phyloP scores from a whole-genome alignment of 345 rosid genomes.

The Lepidium africanum region DNA sequence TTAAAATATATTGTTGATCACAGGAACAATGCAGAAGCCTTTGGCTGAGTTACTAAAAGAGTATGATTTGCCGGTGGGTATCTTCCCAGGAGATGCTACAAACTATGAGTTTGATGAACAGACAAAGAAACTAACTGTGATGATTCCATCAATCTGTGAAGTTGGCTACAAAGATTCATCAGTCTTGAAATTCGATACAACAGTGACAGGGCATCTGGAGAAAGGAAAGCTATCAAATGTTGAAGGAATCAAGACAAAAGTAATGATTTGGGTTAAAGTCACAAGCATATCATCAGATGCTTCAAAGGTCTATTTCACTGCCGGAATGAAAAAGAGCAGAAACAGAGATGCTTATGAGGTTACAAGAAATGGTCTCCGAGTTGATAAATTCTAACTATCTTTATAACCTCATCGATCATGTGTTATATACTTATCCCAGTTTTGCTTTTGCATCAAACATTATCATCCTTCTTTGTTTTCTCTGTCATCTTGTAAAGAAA shows the following conservation, averaged over 20 bases:
- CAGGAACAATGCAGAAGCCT: conserved; percentile 96
- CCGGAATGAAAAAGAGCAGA: conserved; percentile 71
- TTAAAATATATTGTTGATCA: too few relatives aligned
- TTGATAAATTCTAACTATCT: conserved; percentile 55
- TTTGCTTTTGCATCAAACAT: neutral
- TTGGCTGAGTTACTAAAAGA: conserved; percentile 80
- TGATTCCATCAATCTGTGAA: conserved; percentile 80
- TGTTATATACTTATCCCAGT: neutral
- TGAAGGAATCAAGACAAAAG: conserved; percentile 89
- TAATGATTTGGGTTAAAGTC: conserved; percentile 84
- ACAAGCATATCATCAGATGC: conserved; percentile 60
- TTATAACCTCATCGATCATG: too few relatives aligned
- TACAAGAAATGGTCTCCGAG: conserved; percentile 54
- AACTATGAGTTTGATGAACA: conserved; percentile 89
- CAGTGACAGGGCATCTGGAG: conserved; percentile 59
- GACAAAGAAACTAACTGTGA: conserved; percentile 66
- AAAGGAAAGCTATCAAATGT: conserved; percentile 74
- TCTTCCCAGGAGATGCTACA: conserved; percentile 91
- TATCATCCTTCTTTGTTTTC: neutral
- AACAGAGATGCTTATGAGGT: conserved; percentile 73
- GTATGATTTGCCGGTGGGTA: conserved; percentile 66
- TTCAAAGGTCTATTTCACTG: conserved; percentile 67
- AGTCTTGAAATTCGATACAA: conserved; percentile 59
- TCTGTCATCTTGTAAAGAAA: too few relatives aligned
- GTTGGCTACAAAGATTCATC: conserved; percentile 92